Conservation (phyloP, 2,329 filamentous ascomycete species). For the Davidsoniella australis region DNA sequence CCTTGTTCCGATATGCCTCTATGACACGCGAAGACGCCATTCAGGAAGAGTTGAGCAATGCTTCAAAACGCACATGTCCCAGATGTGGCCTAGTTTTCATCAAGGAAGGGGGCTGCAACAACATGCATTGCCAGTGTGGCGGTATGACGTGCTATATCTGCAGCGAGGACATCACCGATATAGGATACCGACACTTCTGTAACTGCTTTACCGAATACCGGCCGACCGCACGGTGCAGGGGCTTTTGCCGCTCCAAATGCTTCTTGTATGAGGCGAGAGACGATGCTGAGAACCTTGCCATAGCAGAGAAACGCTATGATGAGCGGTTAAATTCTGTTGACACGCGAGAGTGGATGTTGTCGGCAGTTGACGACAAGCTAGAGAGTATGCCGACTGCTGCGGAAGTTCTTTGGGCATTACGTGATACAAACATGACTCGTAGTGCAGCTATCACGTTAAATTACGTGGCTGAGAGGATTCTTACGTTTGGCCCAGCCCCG, state of each 20-base stretch:
- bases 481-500: too few species aligned
- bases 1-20: too few species aligned
- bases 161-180: conserved; percentile 53
- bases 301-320: conserved; percentile 14
- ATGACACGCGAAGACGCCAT: conserved; percentile 54
- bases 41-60: conserved; percentile 83
- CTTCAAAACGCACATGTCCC: conserved; percentile 88
- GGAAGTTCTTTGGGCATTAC: too few species aligned
- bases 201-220: conserved; percentile 50
- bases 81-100: conserved; percentile 83
- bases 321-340: too few species aligned
- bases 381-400: too few species aligned
- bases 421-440: conserved; percentile 15
- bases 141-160: conserved; percentile 98
- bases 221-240: too few species aligned
- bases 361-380: too few species aligned
- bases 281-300: conserved; percentile 47
- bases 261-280: too few species aligned
- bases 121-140: conserved; percentile 85
- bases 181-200: conserved; percentile 89
- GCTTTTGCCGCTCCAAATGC: too few species aligned
- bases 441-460: too few species aligned
- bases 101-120: conserved; percentile 90
- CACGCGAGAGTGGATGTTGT: too few species aligned
- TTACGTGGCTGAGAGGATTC: too few species aligned